Base-by-base conservation (phyloP, 306 rosid species). In the Erythrophleum fordii region DNA sequence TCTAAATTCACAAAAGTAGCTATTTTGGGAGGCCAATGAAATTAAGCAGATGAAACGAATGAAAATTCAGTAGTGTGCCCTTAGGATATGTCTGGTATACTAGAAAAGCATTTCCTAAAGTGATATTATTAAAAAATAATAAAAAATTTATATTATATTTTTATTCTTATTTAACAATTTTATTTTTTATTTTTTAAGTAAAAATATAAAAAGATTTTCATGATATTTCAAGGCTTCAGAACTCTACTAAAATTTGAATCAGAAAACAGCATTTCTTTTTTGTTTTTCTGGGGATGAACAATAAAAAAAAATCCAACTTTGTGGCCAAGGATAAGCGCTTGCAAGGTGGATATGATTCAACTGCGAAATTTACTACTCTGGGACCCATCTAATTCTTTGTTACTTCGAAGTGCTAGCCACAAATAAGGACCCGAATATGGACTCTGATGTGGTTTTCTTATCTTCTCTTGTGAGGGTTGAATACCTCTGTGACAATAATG, bases 301-400 rank as follows among this genome's bases (percentile, higher is more conserved):
- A 34, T 59, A 17, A 26, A 61, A 13, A 42, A 53, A 6, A 14
- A 20, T 31, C n/a, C 29, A 51, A n/a, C 29, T 49, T 0, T 72
- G 29, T 13, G 76, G 46, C 26, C 31, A 11, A 13, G 17, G 46
- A 35, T 6, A 39, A 58, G 35, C 65, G 55, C 44, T 28, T 79
- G 42, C 64, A 64, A 13, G 80, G 77, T 20, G 77, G 79, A 65
- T 37, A 82, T 58, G 84, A 79, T 79, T 45, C 44, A 20, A 22
- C 8, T 13, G 45, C 39, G 35, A 37, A 46, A 62, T 64, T 60
- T 56, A 18, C 20, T 26, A 0, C 58, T 0, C 2, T 3, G 80
- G 82, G 86, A 17, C 86, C 84, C 82, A 75, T 23, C 20, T 41
- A 48, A 79, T 82, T 86, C 52, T 62, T 79, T 82, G 74, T 71